Evolutionary conservation across 352 stramenopile species (phyloP).

Genomic region (Pythium grandisporangium): DNA sequence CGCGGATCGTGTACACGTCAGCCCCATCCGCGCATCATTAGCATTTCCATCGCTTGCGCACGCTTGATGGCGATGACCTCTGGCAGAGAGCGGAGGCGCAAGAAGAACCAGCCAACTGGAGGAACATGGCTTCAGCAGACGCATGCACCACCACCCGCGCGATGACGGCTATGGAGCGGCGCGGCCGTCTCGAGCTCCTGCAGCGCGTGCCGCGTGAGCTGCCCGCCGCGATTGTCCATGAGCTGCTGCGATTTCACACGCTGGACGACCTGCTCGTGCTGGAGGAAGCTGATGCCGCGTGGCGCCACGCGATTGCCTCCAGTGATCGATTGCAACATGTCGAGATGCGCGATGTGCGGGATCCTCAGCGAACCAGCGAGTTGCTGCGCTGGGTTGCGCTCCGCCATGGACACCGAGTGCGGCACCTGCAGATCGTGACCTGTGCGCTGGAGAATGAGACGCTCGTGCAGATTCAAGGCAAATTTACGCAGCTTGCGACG

Average conservation of each 20-base stretch:
- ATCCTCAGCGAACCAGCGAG: constrained; percentile 12
- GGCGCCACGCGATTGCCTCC: constrained; percentile 19
- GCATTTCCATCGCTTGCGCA: too few relatives aligned
- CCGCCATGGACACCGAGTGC: constrained; percentile 27
- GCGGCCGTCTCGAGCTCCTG: too few relatives aligned
- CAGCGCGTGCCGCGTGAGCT: too few relatives aligned
- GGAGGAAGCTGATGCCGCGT: constrained; percentile 28
- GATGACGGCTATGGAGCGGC: too few relatives aligned
- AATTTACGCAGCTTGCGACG: constrained; percentile 25
- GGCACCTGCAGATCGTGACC: constrained; percentile 30
- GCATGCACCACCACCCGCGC: not conserved
- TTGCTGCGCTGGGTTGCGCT: constrained; percentile 20
- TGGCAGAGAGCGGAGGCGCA: too few relatives aligned
- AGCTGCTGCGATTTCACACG: constrained; percentile 42
- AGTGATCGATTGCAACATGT: constrained; percentile 23
- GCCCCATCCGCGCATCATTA: too few relatives aligned
- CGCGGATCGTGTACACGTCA: too few relatives aligned
- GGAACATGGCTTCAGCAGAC: too few relatives aligned
- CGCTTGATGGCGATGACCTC: too few relatives aligned
- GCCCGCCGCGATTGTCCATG: constrained; percentile 17
- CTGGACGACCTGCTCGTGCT: constrained; percentile 39
- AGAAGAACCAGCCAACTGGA: too few relatives aligned
- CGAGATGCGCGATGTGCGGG: constrained; percentile 21
- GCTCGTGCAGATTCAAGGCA: constrained; percentile 17
- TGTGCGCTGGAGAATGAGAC: constrained; percentile 27